phyloP scores from a whole-genome alignment of 768 basidiomycete species.

The Podaxis carcinomalis region DNA sequence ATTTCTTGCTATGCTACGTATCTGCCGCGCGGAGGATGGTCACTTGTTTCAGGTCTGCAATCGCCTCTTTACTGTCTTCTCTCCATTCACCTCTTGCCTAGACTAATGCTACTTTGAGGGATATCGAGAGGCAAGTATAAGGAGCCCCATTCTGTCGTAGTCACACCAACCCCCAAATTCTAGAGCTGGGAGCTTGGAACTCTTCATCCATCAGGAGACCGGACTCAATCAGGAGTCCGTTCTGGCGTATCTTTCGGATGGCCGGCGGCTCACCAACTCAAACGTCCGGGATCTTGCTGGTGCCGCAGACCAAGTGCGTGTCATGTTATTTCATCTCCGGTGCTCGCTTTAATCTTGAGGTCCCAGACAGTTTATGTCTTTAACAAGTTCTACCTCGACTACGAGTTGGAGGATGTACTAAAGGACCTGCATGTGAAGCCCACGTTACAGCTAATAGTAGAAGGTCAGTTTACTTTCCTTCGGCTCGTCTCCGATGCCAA shows the following conservation, averaged over 20 bases:
- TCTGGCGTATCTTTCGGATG: conserved; percentile 78
- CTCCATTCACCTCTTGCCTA: conserved; percentile 17
- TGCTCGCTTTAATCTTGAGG: not conserved
- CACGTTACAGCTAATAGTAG: conserved; percentile 63
- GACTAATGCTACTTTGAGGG: conserved; percentile 66
- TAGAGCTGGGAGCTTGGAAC: conserved; percentile 66
- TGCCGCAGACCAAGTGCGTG: conserved; percentile 66
- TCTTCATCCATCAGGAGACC: conserved; percentile 67
- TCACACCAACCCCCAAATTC: conserved; percentile 7
- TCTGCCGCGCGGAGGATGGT: conserved; percentile 64
- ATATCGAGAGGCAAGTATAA: conserved; percentile 59
- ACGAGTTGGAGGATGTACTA: conserved; percentile 62
- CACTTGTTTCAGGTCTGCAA: conserved; percentile 51
- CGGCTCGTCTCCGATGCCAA: not conserved
- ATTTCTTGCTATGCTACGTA: conserved; percentile 46
- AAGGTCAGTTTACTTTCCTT: conserved; percentile 41
- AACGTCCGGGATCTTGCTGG: conserved; percentile 77
- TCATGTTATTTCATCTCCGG: not conserved
- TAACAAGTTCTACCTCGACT: conserved; percentile 76
- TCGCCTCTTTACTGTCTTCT: not conserved
- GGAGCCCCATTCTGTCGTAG: not conserved
- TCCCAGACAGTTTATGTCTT: conserved; percentile 71
- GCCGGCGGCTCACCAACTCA: conserved; percentile 61
- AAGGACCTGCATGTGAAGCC: conserved; percentile 58
- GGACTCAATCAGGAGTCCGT: conserved; percentile 66